Base-by-base conservation (phyloP, 208 protist species). In the Naegleria fowleri region DNA sequence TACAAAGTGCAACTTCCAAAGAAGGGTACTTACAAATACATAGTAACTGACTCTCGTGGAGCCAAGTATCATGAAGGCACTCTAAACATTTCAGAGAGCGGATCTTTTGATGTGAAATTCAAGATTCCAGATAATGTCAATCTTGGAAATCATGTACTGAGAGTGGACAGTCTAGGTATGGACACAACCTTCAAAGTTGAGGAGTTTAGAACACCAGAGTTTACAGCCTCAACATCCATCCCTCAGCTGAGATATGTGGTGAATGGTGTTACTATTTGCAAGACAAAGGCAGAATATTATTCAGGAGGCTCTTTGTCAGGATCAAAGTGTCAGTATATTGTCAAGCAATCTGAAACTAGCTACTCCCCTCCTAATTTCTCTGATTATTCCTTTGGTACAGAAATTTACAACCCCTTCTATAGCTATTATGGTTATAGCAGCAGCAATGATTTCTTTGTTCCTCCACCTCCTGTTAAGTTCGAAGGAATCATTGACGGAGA, bases 121-220 rank as follows among this genome's bases (percentile, higher is more conserved):
- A 59, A n/a, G 5, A 5, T 88, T 36, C 40, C 40, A 40, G 85
- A 88, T 39, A 88, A 88, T 39, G 48, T 39, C 2, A 88, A 88
- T 39, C 43, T 88, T 38, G 85, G 85, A 16, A 25, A 1, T 38
- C n/a, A 36, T 88, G 40, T 5, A 1, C 6, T 88, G 11, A 29
- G 0, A 79, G 19, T 79, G 6, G 36, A 19, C 9, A 1, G 6
- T 79, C 6, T 36, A 7, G 6, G 0, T 36, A 79, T 13, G 6
- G 4, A 33, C 6, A 33, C 5, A 16, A 25, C 16, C 0, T 88
- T 88, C 43, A n/a, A 90, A 59, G 5, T 76, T 5, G 52, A 83
- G 83, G 89, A 90, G 41, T 90, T 90, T 25, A 52, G 89, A 59
- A 84, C 48, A 36, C 89, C 89, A 36, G 89, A 90, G 22, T 90